These are phyloP conservation scores for Agrostemma githago DNA, from an alignment of 148 eudicot genomes.

Conservation along the genomic window DNA sequence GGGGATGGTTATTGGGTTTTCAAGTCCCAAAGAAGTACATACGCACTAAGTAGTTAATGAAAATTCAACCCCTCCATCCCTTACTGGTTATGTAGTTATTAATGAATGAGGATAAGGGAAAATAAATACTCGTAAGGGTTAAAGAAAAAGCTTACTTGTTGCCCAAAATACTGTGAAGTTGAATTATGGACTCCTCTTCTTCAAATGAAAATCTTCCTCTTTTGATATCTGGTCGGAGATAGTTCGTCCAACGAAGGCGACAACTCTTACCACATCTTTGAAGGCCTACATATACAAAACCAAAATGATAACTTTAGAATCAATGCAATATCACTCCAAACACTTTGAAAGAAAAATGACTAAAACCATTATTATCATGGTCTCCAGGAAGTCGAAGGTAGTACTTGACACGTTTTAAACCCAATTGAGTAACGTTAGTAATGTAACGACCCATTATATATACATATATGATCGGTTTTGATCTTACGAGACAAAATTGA, in stretches of 20 bases:
- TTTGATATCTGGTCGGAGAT: slow-evolving; percentile 91
- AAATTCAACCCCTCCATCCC: too few species aligned
- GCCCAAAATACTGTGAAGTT: slow-evolving; percentile 84
- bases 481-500: background rate
- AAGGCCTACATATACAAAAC: slow-evolving; percentile 41
- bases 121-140: background rate
- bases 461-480: too few species aligned
- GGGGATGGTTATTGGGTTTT: too few species aligned
- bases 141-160: slow-evolving; percentile 63
- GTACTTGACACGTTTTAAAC: too few species aligned
- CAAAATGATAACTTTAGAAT: background rate
- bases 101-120: too few species aligned
- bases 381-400: background rate
- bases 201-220: slow-evolving; percentile 86
- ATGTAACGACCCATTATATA: too few species aligned
- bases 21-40: too few species aligned
- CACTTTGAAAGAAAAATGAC: background rate
- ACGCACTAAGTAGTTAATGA: too few species aligned
- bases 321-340: background rate
- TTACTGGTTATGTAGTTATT: too few species aligned
- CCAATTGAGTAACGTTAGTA: too few species aligned
- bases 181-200: slow-evolving; percentile 91
- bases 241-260: slow-evolving; percentile 90
- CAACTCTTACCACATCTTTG: slow-evolving; percentile 98
- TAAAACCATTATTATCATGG: background rate